Evolutionary conservation across 495 filamentous ascomycete genomes (phyloP), one percentile per base, ranked within the genome.

Genomic region (Evernia prunastri): DNA sequence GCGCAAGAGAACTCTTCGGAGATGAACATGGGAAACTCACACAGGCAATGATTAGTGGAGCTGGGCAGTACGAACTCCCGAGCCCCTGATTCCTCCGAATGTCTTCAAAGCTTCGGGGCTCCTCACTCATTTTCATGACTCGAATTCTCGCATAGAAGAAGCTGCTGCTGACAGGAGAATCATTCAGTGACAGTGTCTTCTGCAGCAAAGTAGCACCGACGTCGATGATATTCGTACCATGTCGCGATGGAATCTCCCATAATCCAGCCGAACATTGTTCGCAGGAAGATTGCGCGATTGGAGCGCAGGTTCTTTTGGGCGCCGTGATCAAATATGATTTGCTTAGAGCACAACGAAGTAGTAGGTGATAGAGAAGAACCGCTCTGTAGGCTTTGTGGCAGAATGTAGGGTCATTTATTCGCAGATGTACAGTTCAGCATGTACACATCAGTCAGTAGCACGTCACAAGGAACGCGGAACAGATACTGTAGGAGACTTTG

Each of bases 201-300:
- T 54, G 51, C 51, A 54, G 51, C 29, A 54, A 54, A 33, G 51
- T 54, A 17, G 81, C 80, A 51, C 84, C 84, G 35, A 84, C 84
- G 9, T 83, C 80, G 59, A 88, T 89, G 86, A 84, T 87, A 57
- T 88, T 89, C 67, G 82, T 87, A 42, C 85, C 85, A 13, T 85
- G 82, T 64, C 80, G 81, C 66, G 84, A 87, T 72, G 86, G 86
- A 9, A 71, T 88, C 23, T 85, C 82, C 63, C 86, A 88, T 72
- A 85, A 87, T 73, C 84, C 86, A 15, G 76, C 75, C 31, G 86
- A 88, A 69, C 87, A 82, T 64, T 82, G 79, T 49, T 82, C 77
- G 63, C 79, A 79, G 20, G 81, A 86, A 59, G 84, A 87, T 67
- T 89, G 86, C 73, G 79, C 79, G n/a, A 76, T 81, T 25, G 85